Conservation (phyloP, 306 rosid genomes). For the Medicago ruthenica region DNA sequence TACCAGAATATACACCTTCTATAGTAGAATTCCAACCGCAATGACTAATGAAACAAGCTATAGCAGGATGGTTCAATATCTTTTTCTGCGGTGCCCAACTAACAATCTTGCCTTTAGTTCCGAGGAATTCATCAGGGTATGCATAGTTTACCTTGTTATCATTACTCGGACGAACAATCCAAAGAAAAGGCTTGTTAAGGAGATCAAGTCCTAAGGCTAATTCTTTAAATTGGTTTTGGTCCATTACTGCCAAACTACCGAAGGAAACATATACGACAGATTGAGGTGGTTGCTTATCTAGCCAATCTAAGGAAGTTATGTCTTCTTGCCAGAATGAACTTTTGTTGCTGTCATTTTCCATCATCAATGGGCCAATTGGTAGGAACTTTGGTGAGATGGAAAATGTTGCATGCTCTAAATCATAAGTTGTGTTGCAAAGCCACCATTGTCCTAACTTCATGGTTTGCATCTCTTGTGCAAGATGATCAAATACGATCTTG, state of each 20-base stretch:
- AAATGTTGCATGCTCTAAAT: constrained; percentile 46
- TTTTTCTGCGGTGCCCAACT: constrained; percentile 52
- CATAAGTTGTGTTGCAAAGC: constrained; percentile 42
- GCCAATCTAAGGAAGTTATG: constrained; percentile 43
- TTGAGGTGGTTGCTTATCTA: constrained; percentile 43
- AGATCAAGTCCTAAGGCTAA: constrained; percentile 45
- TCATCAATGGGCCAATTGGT: constrained; percentile 51
- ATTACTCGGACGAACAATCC: constrained; percentile 49
- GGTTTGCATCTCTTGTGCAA: constrained; percentile 9
- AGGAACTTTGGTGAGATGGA: constrained; percentile 37
- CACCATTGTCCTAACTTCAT: constrained; percentile 41
- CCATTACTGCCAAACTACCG: constrained; percentile 37
- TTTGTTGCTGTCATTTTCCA: not conserved
- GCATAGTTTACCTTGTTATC: constrained; percentile 3
- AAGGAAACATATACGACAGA: constrained; percentile 50
- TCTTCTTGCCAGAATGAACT: constrained; percentile 49
- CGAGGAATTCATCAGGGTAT: constrained; percentile 43
- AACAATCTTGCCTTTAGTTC: constrained; percentile 44
- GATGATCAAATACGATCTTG: not conserved
- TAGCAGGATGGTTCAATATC: constrained; percentile 50
- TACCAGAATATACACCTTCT: constrained; percentile 41
- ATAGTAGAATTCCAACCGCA: constrained; percentile 65
- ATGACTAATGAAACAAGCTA: constrained; percentile 58
- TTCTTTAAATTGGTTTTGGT: constrained; percentile 47
- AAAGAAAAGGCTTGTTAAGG: constrained; percentile 46